These are phyloP conservation scores for Phyllosticta citriasiana DNA, from an alignment of 2,329 filamentous ascomycete genomes.

Conservation along the genomic window DNA sequence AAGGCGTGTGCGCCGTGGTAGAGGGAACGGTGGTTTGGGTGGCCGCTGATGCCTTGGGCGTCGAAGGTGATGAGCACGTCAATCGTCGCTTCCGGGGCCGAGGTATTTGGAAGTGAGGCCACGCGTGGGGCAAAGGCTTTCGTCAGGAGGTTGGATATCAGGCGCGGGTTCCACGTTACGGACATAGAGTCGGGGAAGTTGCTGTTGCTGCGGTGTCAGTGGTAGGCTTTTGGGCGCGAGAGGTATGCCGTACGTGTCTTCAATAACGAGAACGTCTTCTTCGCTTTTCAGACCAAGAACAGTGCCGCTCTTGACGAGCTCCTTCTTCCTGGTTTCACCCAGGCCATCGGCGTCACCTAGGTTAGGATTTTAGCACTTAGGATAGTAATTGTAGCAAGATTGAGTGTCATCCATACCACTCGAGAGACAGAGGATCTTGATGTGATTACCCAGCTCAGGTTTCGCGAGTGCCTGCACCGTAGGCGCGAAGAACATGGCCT, in stretches of 20 bases:
- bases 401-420: conserved; percentile 47
- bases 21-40: conserved; percentile 89
- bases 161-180: conserved; percentile 59
- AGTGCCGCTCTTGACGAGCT: conserved; percentile 71
- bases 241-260: conserved; percentile 49
- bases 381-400: not conserved
- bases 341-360: conserved; percentile 76
- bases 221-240: not conserved
- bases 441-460: conserved; percentile 72
- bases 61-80: conserved; percentile 91
- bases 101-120: conserved; percentile 29
- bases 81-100: conserved; percentile 48
- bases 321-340: conserved; percentile 70
- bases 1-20: conserved; percentile 74
- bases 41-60: conserved; percentile 65
- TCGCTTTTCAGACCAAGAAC: conserved; percentile 62
- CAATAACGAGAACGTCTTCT: conserved; percentile 77
- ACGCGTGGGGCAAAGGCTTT: conserved; percentile 64
- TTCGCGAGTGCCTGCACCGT: conserved; percentile 74
- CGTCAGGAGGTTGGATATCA: conserved; percentile 60
- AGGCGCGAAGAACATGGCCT: conserved; percentile 98
- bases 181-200: conserved; percentile 89
- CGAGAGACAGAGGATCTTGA: conserved; percentile 89
- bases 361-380: conserved; percentile 5
- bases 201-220: conserved; percentile 21